Base-by-base conservation (phyloP, 2,329 filamentous ascomycete genomes). In the Diplocarpon mali region DNA sequence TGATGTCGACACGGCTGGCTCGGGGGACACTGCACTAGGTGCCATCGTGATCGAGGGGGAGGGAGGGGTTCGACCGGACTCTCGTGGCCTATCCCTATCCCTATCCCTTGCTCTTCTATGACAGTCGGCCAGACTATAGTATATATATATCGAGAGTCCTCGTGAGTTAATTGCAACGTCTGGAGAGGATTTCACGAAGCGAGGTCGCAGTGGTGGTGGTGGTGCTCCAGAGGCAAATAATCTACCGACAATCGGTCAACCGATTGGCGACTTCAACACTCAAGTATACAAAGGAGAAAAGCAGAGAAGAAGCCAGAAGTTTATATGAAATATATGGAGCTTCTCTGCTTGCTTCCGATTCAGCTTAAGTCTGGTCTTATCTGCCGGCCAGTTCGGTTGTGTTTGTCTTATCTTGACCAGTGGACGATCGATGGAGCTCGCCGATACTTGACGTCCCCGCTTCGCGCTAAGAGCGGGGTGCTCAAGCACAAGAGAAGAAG, bases 21-120 rank as follows among this genome's bases (percentile, higher is more conserved):
- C 66, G 17, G 73, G 69, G 17, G 72, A 71, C 52, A 77, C 59
- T 53, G 73, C 73, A 50, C 63, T 71, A 10, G 76, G 75, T 36
- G 76, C 71, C 76, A 80, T 80, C 28, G 31, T 50, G 27, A 34
- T 15, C n/a, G 16, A 13, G 3, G 15, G 28, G 20, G 40, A 5
- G 17, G 24, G 14, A n/a, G 14, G 14, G 9, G 9, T 30, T 36
- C 10, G 14, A 16, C 16, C n/a, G 35, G 17, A 14, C 7, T 17
- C 15, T 16, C 20, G 38, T 32, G 29, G 10, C 13, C 11, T 30
- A 20, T 36, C 2, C 5, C 28, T 12, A 14, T 29, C 7, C 20
- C 20, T 24, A 24, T 24, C 20, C 20, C 7, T 24, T 24, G 20
- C 20, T 4, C 20, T 24, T 3, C 20, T 24, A 24, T 24, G 20